Evolutionary conservation across 805 yeast genomes (phyloP).

Genomic region (Nakazawaea ernobii): DNA sequence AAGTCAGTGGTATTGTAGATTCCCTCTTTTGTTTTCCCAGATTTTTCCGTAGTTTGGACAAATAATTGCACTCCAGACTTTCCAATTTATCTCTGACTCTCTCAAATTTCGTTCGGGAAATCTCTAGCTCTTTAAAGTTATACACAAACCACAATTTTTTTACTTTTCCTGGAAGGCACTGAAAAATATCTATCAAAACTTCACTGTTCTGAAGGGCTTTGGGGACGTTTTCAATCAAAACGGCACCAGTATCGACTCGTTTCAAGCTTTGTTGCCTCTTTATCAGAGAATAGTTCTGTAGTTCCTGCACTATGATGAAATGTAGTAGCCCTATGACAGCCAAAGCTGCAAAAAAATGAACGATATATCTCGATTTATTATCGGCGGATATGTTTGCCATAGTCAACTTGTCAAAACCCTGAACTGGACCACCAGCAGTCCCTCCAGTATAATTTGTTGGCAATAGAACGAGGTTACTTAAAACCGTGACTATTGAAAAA

Average conservation of each 20-base stretch:
- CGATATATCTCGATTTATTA: conserved; percentile 43
- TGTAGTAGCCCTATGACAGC: conserved; percentile 54
- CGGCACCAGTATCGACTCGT: conserved; percentile 13
- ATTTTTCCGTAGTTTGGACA: too few relatives aligned
- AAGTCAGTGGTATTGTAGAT: too few relatives aligned
- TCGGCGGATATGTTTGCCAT: conserved; percentile 60
- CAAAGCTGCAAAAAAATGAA: conserved; percentile 59
- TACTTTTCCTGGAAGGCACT: conserved; percentile 48
- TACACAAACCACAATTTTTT: conserved; percentile 55
- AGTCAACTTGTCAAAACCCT: conserved; percentile 64
- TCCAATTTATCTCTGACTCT: too few relatives aligned
- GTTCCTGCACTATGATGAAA: conserved; percentile 48
- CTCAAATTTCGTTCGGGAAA: background rate
- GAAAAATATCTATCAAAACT: conserved; percentile 25
- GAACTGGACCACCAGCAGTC: conserved; percentile 14
- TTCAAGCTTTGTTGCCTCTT: conserved; percentile 37
- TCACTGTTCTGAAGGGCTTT: conserved; percentile 21
- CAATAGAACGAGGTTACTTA: conserved; percentile 53
- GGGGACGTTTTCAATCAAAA: conserved; percentile 46
- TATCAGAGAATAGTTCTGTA: conserved; percentile 43
- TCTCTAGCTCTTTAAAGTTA: conserved; percentile 30
- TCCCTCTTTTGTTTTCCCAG: too few relatives aligned
- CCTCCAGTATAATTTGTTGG: conserved; percentile 55
- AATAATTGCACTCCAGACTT: too few relatives aligned
- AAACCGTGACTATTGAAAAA: conserved; percentile 44